Conservation (phyloP, 768 basidiomycete species). For the Podaxis sp. region DNA sequence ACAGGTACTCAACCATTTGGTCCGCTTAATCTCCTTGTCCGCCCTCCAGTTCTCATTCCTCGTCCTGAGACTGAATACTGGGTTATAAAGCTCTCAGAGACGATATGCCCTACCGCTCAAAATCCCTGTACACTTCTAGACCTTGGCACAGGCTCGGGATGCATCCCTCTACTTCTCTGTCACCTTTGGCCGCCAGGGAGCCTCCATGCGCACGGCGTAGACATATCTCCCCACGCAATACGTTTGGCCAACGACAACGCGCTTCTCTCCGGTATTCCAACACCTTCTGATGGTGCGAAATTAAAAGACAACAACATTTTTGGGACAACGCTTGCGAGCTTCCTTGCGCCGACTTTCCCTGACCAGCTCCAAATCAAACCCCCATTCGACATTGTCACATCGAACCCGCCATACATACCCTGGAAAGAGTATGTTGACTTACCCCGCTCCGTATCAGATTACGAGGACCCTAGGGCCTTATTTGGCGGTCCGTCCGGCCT, state of each 20-base stretch:
- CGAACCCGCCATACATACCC: slow-evolving; percentile 88
- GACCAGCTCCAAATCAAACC: slow-evolving; percentile 31
- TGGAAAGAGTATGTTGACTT: slow-evolving; percentile 60
- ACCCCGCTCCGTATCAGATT: slow-evolving; percentile 66
- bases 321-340: slow-evolving; percentile 36
- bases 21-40: slow-evolving; percentile 67
- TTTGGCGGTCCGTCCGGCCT: slow-evolving; percentile 65
- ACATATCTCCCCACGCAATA: slow-evolving; percentile 64
- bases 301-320: slow-evolving; percentile 43
- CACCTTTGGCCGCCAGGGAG: slow-evolving; percentile 59
- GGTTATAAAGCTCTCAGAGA: slow-evolving; percentile 59
- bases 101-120: slow-evolving; percentile 35
- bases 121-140: slow-evolving; percentile 62
- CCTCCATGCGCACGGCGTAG: slow-evolving; percentile 60
- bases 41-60: slow-evolving; percentile 87
- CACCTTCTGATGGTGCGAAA: slow-evolving; percentile 21
- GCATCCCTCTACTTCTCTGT: slow-evolving; percentile 85
- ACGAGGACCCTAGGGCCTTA: slow-evolving; percentile 82
- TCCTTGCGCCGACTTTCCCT: slow-evolving; percentile 47
- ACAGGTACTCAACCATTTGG: slow-evolving; percentile 88
- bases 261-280: slow-evolving; percentile 36
- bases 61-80: slow-evolving; percentile 94
- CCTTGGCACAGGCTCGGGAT: slow-evolving; percentile 91
- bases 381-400: slow-evolving; percentile 77
- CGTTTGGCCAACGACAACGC: slow-evolving; percentile 52